Base-by-base conservation (phyloP, 2,329 filamentous ascomycete species). In the Pezicula carpinea region DNA sequence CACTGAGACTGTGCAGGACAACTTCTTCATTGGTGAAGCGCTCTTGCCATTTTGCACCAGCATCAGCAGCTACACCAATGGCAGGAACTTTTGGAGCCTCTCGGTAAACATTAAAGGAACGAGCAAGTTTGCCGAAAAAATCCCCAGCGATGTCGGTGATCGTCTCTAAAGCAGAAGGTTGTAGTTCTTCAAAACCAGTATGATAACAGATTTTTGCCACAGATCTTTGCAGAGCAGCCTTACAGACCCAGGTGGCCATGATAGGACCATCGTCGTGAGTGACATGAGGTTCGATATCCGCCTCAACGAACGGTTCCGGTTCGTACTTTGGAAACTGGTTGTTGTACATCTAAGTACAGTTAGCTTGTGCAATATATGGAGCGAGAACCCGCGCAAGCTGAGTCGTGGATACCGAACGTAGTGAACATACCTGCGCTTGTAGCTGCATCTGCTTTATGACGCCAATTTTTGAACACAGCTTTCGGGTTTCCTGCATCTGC, bases 371-470 rank as follows among this genome's bases (percentile, higher is more conserved):
- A 6, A 44, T 23, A 11, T 3, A 11, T 13, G 42, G 5, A 39
- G 34, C 15, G 11, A 17, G 38, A 40, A 10, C 13, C n/a, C 7
- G n/a, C n/a, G n/a, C 11, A 15, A 5, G 17, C 2, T 32, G 3
- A 21, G 4, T 29, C 26, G 26, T 11, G 3, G 26, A 29, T 29
- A 29, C 26, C 10, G 26, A 29, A 29, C n/a, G 2, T 29, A 29
- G 26, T 29, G 26, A 42, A 61, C 72, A 63, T 79, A 89, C 88
- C 79, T 96, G 93, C 43, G 90, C 89, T 66, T 99, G 93, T 45
- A 97, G 82, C 69, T 99, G 93, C 93, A 99, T 99, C 70, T 99
- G 93, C 72, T 97, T 99, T 64, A 99, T 93, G 52, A 99, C 89
- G 41, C 89, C 85, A 64, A 99, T 96, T 69, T 97, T 99, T 10